A percentile compares a stretch with the other conserved stretches of the same genome.
These are phyloP conservation scores for Alternaria tenuissima DNA, from an alignment of 2,329 filamentous ascomycete species.

Conservation along the genomic window DNA sequence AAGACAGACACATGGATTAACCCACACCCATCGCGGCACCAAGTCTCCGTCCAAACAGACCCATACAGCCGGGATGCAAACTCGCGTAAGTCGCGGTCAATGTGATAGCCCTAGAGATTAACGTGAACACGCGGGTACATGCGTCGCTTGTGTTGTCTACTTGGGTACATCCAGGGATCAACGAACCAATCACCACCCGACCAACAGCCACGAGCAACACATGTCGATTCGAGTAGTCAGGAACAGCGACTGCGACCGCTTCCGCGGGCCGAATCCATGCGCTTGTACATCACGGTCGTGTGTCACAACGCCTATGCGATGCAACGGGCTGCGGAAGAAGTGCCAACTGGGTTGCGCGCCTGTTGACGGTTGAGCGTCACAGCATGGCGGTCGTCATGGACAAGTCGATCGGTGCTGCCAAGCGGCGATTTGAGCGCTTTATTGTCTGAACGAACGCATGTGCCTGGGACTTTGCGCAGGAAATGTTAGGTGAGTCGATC, in stretches of 20 bases:
- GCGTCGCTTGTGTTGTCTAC: background rate
- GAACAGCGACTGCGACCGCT: slow-evolving; percentile 1
- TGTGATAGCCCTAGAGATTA: background rate
- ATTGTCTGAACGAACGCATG: background rate
- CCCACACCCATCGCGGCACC: background rate
- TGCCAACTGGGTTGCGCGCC: slow-evolving; percentile 8
- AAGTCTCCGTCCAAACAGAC: background rate
- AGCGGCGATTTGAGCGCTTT: slow-evolving; percentile 5
- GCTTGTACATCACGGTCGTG: slow-evolving; percentile 1
- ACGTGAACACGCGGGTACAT: slow-evolving; percentile 13
- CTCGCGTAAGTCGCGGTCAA: slow-evolving; percentile 6
- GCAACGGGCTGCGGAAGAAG: slow-evolving; percentile 5
- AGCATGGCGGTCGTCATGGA: background rate
- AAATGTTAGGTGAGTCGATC: background rate
- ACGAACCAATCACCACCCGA: background rate
- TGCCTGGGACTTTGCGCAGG: background rate
- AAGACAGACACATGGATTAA: too few relatives aligned
- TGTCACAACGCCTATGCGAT: background rate
- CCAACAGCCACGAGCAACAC: slow-evolving; percentile 9
- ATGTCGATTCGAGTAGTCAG: slow-evolving; percentile 6
- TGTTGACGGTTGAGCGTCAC: slow-evolving; percentile 2
- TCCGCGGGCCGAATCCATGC: slow-evolving; percentile 2
- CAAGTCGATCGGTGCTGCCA: background rate
- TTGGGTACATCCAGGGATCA: background rate
- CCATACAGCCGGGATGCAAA: background rate